Conservation (phyloP, 1,139 yeast species). For the Nematodospora anomalae region DNA sequence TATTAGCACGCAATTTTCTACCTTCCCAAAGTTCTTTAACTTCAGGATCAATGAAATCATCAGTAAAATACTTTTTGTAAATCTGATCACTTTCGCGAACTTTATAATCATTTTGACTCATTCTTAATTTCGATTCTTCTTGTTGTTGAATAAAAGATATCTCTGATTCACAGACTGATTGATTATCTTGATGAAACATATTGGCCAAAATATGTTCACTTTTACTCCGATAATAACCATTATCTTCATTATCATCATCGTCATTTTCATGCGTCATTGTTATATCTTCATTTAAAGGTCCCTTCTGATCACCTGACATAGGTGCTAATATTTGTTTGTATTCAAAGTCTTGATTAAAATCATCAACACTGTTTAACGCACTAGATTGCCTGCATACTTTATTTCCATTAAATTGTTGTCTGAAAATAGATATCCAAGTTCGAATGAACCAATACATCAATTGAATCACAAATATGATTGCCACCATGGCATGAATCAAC, state of each 20-base stretch:
- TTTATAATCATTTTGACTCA: conserved; percentile 39
- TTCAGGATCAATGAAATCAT: conserved; percentile 50
- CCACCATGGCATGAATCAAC: conserved; percentile 38
- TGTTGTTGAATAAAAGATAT: conserved; percentile 25
- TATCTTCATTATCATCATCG: conserved; percentile 11
- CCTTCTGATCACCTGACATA: conserved; percentile 2
- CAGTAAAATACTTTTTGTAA: conserved; percentile 40
- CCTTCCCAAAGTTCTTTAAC: conserved; percentile 52
- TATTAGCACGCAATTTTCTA: conserved; percentile 22
- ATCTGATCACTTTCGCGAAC: conserved; percentile 51
- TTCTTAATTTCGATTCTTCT: conserved; percentile 23
- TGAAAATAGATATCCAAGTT: conserved; percentile 28
- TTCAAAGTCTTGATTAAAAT: conserved; percentile 32
- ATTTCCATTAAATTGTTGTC: conserved; percentile 9
- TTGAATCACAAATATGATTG: conserved; percentile 35
- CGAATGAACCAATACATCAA: conserved; percentile 30
- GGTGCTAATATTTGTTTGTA: conserved; percentile 28
- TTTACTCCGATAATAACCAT: conserved; percentile 16
- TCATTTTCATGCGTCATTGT: background rate
- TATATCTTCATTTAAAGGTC: background rate
- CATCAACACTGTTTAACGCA: conserved; percentile 20
- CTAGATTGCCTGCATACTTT: conserved; percentile 1
- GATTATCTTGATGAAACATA: conserved; percentile 2
- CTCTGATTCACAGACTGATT: conserved; percentile 1
- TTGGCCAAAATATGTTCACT: conserved; percentile 14